These are phyloP conservation scores for Aspergillus texensis DNA, from an alignment of 2,329 filamentous ascomycete species.

Conservation along the genomic window DNA sequence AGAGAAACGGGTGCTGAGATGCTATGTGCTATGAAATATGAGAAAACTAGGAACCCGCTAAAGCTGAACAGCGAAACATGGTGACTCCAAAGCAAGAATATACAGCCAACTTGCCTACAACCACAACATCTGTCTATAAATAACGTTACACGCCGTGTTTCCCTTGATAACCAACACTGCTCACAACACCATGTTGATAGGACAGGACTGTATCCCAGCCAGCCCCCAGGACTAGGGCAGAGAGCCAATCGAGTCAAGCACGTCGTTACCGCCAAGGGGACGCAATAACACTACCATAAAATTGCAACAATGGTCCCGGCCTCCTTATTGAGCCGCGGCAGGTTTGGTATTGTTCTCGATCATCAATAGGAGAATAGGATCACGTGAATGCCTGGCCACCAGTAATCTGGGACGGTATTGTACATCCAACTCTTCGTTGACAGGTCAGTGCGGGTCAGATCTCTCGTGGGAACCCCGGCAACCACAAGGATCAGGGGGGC, in stretches of 20 bases:
- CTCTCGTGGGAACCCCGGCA: neutral
- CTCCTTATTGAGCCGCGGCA: slow-evolving; percentile 9
- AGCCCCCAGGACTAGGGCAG: too few relatives aligned
- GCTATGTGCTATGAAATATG: neutral
- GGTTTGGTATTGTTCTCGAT: slow-evolving; percentile 23
- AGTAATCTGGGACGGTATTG: neutral
- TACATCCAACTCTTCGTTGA: neutral
- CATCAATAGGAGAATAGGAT: slow-evolving; percentile 24
- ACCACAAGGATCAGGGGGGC: neutral
- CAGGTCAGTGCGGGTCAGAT: neutral
- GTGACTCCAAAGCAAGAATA: neutral
- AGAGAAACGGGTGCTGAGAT: neutral
- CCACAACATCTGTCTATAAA: neutral
- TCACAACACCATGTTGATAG: slow-evolving; percentile 2
- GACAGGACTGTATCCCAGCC: neutral
- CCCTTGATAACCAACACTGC: neutral
- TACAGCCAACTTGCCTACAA: neutral
- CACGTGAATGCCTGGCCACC: slow-evolving; percentile 16
- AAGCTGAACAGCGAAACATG: neutral
- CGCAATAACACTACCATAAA: neutral
- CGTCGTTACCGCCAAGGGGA: neutral
- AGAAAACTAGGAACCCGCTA: neutral
- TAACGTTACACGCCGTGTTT: neutral
- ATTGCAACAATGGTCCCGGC: slow-evolving; percentile 17
- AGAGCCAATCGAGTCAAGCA: neutral